These are phyloP conservation scores for Pseudogymnoascus sp. DNA, from an alignment of 2,329 filamentous ascomycete species.

Conservation along the genomic window DNA sequence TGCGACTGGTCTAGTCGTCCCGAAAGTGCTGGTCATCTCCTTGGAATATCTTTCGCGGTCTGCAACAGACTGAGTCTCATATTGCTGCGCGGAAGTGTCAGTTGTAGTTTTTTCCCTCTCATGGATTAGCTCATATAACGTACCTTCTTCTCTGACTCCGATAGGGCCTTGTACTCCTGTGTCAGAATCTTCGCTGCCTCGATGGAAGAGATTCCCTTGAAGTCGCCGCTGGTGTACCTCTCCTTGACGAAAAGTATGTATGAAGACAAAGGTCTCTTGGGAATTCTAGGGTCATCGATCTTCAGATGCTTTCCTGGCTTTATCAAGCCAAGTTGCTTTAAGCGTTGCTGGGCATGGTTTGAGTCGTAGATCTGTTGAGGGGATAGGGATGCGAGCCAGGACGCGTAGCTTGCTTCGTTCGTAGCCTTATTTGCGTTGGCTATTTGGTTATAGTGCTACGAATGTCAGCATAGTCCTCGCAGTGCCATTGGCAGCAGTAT, in stretches of 20 bases:
- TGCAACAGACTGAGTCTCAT: background rate
- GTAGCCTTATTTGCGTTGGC: conserved; percentile 38
- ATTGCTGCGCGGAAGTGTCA: background rate
- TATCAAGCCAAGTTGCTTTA: conserved; percentile 15
- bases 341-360: conserved; percentile 44
- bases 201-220: conserved; percentile 34
- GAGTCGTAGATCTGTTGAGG: conserved; percentile 49
- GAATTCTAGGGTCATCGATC: conserved; percentile 46
- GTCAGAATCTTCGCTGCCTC: conserved; percentile 36
- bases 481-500: conserved; percentile 15
- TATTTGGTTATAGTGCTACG: conserved; percentile 44
- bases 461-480: conserved; percentile 8
- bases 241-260: conserved; percentile 39
- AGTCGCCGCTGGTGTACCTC: conserved; percentile 39
- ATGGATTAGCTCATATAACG: background rate
- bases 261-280: conserved; percentile 34
- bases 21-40: background rate
- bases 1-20: background rate
- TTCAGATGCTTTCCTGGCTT: conserved; percentile 15
- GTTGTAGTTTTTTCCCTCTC: background rate
- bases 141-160: conserved; percentile 40
- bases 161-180: conserved; percentile 41
- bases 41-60: background rate
- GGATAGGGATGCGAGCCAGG: conserved; percentile 48
- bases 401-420: conserved; percentile 36